Percentiles rank a stretch among this genome's conserved stretches.
Evolutionary conservation across 768 basidiomycete species (phyloP).

Genomic region (Hypsizygus marmoreus): DNA sequence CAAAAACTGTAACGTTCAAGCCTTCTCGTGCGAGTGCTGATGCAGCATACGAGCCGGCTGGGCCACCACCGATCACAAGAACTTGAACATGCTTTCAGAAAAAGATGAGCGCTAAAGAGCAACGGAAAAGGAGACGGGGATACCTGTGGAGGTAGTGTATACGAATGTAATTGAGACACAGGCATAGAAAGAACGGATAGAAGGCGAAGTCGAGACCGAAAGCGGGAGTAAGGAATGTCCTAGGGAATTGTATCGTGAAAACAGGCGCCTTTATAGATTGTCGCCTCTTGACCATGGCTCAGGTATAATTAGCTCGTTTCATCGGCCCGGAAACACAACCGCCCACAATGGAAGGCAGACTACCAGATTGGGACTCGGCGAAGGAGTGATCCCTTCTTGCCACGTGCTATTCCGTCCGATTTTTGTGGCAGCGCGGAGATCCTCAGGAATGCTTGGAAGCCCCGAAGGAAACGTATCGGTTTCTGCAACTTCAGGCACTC

Average conservation of each 20-base stretch:
- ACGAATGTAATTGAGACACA: no score
- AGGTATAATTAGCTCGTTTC: slow-evolving; percentile 1
- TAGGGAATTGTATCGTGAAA: neutral
- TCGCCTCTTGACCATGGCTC: slow-evolving; percentile 1
- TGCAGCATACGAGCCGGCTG: slow-evolving; percentile 59
- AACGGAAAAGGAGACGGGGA: neutral
- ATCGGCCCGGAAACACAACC: neutral
- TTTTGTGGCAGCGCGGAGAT: slow-evolving; percentile 1
- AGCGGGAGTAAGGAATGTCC: neutral
- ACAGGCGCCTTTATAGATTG: slow-evolving; percentile 14
- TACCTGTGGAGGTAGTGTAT: slow-evolving; percentile 19
- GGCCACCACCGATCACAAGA: slow-evolving; percentile 54
- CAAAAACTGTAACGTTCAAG: slow-evolving; percentile 52
- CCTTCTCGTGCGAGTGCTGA: slow-evolving; percentile 58
- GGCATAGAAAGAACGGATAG: no score
- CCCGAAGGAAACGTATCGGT: no score
- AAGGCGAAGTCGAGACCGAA: slow-evolving; percentile 5
- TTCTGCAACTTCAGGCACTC: no score
- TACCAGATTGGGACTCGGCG: slow-evolving; percentile 7
- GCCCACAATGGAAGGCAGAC: slow-evolving; percentile 11
- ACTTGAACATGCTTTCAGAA: slow-evolving; percentile 40
- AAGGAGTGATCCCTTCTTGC: slow-evolving; percentile 3
- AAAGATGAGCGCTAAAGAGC: neutral
- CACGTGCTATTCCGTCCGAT: slow-evolving; percentile 6
- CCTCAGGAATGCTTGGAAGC: no score